Conservation (phyloP, 1,284 basidiomycete genomes). For the Anthracocystis panici-leucophaei region DNA sequence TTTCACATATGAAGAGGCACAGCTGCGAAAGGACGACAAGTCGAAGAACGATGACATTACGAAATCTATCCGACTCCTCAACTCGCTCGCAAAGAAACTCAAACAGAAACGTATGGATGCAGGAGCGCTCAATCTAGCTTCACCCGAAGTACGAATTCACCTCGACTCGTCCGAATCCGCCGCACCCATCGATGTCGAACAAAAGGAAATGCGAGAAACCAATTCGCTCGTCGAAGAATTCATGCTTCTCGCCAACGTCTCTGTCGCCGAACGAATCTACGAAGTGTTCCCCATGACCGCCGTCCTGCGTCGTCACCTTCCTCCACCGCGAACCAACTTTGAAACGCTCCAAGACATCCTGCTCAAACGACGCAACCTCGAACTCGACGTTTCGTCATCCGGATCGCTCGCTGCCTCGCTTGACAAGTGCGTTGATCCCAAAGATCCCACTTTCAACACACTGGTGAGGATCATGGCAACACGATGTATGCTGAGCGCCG, state of each 20-base stretch:
- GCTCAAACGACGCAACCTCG: slow-evolving; percentile 83
- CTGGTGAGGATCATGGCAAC: slow-evolving; percentile 99
- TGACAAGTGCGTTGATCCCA: slow-evolving; percentile 83
- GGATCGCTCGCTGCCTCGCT: slow-evolving; percentile 89
- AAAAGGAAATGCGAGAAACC: slow-evolving; percentile 91
- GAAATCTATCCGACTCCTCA: slow-evolving; percentile 87
- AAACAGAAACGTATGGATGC: slow-evolving; percentile 88
- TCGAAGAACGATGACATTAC: slow-evolving; percentile 86
- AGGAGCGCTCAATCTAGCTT: slow-evolving; percentile 95
- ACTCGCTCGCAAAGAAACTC: slow-evolving; percentile 86
- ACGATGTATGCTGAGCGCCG: slow-evolving; percentile 96
- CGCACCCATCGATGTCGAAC: slow-evolving; percentile 96
- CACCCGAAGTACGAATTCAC: slow-evolving; percentile 95
- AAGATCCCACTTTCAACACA: slow-evolving; percentile 83
- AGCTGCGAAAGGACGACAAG: slow-evolving; percentile 89
- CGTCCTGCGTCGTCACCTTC: slow-evolving; percentile 90
- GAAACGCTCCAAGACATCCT: slow-evolving; percentile 95
- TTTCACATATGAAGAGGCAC: slow-evolving; percentile 97
- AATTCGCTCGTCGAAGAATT: slow-evolving; percentile 99
- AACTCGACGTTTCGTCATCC: slow-evolving; percentile 91
- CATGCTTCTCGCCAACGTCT: slow-evolving; percentile 97
- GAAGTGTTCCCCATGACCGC: slow-evolving; percentile 95
- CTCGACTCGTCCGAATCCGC: slow-evolving; percentile 90
- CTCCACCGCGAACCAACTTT: slow-evolving; percentile 93
- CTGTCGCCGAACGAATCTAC: slow-evolving; percentile 90